phyloP scores from a whole-genome alignment of 1,284 basidiomycete species.

The Pseudozyma hubeiensis region DNA sequence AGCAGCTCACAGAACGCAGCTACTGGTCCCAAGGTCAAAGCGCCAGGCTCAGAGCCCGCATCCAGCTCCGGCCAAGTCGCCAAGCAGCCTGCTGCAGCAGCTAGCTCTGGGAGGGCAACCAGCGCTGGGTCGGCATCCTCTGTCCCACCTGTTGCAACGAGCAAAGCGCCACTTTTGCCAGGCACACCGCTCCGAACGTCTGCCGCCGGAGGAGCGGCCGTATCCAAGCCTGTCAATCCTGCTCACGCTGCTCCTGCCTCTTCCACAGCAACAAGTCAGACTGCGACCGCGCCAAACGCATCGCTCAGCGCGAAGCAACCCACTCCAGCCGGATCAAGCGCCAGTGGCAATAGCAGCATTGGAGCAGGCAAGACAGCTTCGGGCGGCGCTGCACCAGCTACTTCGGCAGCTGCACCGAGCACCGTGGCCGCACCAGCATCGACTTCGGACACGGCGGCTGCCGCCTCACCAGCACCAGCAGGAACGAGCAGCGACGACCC shows the following conservation, averaged over 20 bases:
- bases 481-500: slow-evolving; percentile 41
- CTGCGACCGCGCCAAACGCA: slow-evolving; percentile 1
- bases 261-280: slow-evolving; percentile 16
- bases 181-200: slow-evolving; percentile 29
- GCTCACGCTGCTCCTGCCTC: background rate
- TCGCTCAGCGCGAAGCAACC: slow-evolving; percentile 3
- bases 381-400: background rate
- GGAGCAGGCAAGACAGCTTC: slow-evolving; percentile 13
- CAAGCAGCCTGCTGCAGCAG: background rate
- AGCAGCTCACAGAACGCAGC: slow-evolving; percentile 16
- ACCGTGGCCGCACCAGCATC: slow-evolving; percentile 3
- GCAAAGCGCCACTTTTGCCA: slow-evolving; percentile 26
- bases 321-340: slow-evolving; percentile 1
- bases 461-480: slow-evolving; percentile 5
- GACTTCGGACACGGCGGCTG: slow-evolving; percentile 1
- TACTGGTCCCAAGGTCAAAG: slow-evolving; percentile 1
- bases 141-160: slow-evolving; percentile 1
- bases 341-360: slow-evolving; percentile 3
- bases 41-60: background rate
- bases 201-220: background rate
- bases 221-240: slow-evolving; percentile 13
- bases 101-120: background rate
- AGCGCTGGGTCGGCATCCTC: slow-evolving; percentile 1
- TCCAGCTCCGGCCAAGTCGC: background rate
- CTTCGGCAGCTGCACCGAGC: slow-evolving; percentile 4